These are phyloP conservation scores for Rhizopus stolonifer DNA, from an alignment of 371 early-diverging fungal species.

Conservation along the genomic window DNA sequence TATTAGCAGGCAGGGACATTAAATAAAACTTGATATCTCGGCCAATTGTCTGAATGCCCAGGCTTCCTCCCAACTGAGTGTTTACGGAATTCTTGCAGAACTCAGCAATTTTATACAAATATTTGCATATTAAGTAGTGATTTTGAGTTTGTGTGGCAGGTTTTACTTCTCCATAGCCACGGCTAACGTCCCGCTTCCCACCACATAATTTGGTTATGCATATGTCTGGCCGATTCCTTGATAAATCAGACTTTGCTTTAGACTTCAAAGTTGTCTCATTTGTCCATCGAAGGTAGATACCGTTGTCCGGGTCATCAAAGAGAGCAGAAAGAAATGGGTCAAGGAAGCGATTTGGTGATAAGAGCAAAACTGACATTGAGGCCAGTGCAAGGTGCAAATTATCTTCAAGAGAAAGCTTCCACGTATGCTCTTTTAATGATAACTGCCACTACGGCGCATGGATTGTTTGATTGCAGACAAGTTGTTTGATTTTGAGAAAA, in stretches of 20 bases:
- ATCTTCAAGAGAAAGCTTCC: too few relatives aligned
- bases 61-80: background rate
- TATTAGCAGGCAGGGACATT: conserved; percentile 8
- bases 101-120: conserved; percentile 13
- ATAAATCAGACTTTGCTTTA: conserved; percentile 1
- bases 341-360: too few relatives aligned
- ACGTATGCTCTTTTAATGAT: too few relatives aligned
- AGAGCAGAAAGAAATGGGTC: conserved; percentile 6
- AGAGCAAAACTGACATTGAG: too few relatives aligned
- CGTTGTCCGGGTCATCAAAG: conserved; percentile 7
- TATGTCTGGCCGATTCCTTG: conserved; percentile 2
- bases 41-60: conserved; percentile 13
- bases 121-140: conserved; percentile 12
- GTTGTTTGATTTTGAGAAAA: too few relatives aligned
- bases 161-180: conserved; percentile 18
- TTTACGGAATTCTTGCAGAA: conserved; percentile 18
- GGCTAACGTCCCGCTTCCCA: conserved; percentile 2
- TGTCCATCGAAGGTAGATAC: conserved; percentile 3
- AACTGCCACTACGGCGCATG: too few relatives aligned
- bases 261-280: conserved; percentile 7
- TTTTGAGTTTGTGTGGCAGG: conserved; percentile 8
- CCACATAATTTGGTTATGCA: conserved; percentile 5
- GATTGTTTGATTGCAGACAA: too few relatives aligned
- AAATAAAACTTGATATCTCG: conserved; percentile 5
- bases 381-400: too few relatives aligned